Conservation (phyloP, 768 basidiomycete species). For the Phanerochaete sordida region DNA sequence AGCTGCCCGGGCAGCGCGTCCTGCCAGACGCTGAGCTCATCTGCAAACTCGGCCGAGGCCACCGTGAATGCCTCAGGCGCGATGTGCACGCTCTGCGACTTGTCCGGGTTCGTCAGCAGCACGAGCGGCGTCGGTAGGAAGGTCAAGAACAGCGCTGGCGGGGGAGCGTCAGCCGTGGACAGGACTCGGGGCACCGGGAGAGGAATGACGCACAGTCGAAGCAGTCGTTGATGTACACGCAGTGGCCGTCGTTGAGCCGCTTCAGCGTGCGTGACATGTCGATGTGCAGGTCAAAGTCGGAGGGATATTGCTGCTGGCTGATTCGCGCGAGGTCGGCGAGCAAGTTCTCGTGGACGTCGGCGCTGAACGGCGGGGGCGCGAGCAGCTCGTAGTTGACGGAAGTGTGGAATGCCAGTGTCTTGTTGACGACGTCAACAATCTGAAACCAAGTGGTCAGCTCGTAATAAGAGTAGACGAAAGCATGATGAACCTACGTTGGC, state of each 20-base stretch:
- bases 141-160: slow-evolving; percentile 24
- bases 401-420: slow-evolving; percentile 57
- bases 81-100: slow-evolving; percentile 46
- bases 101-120: slow-evolving; percentile 41
- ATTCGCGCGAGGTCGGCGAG: slow-evolving; percentile 47
- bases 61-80: slow-evolving; percentile 50
- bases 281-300: slow-evolving; percentile 54
- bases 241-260: slow-evolving; percentile 56
- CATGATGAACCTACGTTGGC: slow-evolving; percentile 42
- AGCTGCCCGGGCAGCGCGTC: slow-evolving; percentile 41
- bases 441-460: slow-evolving; percentile 15
- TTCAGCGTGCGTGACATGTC: slow-evolving; percentile 52
- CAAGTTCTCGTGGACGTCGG: slow-evolving; percentile 57
- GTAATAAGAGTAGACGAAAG: not conserved
- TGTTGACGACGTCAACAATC: slow-evolving; percentile 56
- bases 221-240: slow-evolving; percentile 51
- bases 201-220: slow-evolving; percentile 39
- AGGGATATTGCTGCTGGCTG: slow-evolving; percentile 36
- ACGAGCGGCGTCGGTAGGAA: slow-evolving; percentile 49
- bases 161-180: not conserved
- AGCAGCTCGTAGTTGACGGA: slow-evolving; percentile 57
- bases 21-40: slow-evolving; percentile 54
- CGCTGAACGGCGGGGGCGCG: slow-evolving; percentile 49
- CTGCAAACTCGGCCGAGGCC: slow-evolving; percentile 45
- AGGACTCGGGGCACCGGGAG: not conserved